These are phyloP conservation scores for Penicillium sp. DNA, from an alignment of 2,329 filamentous ascomycete species.

Conservation along the genomic window DNA sequence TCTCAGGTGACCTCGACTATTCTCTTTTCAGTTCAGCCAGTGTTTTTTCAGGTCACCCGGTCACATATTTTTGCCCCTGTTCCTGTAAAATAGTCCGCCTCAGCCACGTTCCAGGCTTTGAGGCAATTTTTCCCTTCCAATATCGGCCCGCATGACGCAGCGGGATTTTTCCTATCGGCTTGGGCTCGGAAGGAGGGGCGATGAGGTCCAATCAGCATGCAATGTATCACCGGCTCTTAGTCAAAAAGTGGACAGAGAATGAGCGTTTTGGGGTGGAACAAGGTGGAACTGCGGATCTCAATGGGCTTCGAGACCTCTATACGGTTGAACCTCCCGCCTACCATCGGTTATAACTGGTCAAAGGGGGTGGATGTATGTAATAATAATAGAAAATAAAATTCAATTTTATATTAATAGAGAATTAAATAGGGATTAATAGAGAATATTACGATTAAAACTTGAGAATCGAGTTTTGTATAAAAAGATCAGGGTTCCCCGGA, in stretches of 20 bases:
- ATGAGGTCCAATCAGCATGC: conserved; percentile 16
- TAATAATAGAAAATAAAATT: neutral
- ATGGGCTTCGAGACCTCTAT: conserved; percentile 19
- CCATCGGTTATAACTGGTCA: conserved; percentile 22
- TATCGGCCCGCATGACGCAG: conserved; percentile 28
- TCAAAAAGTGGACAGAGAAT: conserved; percentile 18
- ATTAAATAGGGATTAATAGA: neutral
- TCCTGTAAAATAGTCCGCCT: neutral
- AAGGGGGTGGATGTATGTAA: neutral
- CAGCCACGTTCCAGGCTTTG: conserved; percentile 16
- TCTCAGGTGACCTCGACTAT: conserved; percentile 2
- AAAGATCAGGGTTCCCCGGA: conserved; percentile 20
- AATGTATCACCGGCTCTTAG: conserved; percentile 22
- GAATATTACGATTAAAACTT: neutral
- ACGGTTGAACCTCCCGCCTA: conserved; percentile 14
- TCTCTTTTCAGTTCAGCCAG: neutral
- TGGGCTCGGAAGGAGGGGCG: conserved; percentile 22
- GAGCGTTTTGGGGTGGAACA: conserved; percentile 6
- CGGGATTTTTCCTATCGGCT: conserved; percentile 23
- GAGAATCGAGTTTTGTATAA: conserved; percentile 11
- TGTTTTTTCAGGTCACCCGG: conserved; percentile 4
- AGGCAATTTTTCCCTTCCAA: conserved; percentile 23
- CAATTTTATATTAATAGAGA: neutral
- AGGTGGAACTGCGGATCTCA: conserved; percentile 14
- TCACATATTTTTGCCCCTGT: conserved; percentile 4